Conservation (phyloP, 1,284 basidiomycete species). For the Leccinum griseonigrum region DNA sequence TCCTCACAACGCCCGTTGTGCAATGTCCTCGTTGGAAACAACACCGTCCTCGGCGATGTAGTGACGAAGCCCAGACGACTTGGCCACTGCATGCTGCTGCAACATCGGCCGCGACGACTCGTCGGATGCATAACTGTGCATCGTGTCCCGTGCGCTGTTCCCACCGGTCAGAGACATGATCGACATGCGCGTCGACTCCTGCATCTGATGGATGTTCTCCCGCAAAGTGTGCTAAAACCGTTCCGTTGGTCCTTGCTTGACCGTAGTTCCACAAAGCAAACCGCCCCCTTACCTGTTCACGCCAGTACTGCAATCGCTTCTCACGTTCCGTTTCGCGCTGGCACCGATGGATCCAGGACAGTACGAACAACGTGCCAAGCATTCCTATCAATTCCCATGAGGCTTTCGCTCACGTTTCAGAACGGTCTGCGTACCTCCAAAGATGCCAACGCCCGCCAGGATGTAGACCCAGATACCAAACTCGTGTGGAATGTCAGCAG, state of each 20-base stretch:
- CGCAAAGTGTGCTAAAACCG: slow-evolving; percentile 65
- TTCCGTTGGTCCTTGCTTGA: background rate
- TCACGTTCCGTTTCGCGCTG: slow-evolving; percentile 74
- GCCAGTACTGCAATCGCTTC: slow-evolving; percentile 83
- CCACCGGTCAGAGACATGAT: slow-evolving; percentile 50
- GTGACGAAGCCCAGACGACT: slow-evolving; percentile 50
- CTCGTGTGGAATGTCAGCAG: slow-evolving; percentile 61
- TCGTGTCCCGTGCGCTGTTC: slow-evolving; percentile 44
- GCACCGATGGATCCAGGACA: slow-evolving; percentile 71
- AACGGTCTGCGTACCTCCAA: slow-evolving; percentile 50
- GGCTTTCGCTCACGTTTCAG: background rate
- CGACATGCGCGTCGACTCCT: slow-evolving; percentile 64
- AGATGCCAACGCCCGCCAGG: slow-evolving; percentile 69
- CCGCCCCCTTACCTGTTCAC: slow-evolving; percentile 62
- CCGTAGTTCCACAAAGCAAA: background rate
- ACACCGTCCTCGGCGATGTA: background rate
- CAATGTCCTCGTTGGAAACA: background rate
- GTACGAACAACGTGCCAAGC: slow-evolving; percentile 60
- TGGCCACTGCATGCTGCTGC: slow-evolving; percentile 43
- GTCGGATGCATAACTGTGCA: slow-evolving; percentile 50
- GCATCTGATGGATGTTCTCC: slow-evolving; percentile 75
- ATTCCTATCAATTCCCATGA: slow-evolving; percentile 48
- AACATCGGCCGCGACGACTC: slow-evolving; percentile 56
- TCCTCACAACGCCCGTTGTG: background rate
- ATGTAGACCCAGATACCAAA: slow-evolving; percentile 70